A percentile compares a stretch with the other conserved stretches of the same genome.
phyloP scores from a whole-genome alignment of 345 rosid species.

The Pelargonium nanum region DNA sequence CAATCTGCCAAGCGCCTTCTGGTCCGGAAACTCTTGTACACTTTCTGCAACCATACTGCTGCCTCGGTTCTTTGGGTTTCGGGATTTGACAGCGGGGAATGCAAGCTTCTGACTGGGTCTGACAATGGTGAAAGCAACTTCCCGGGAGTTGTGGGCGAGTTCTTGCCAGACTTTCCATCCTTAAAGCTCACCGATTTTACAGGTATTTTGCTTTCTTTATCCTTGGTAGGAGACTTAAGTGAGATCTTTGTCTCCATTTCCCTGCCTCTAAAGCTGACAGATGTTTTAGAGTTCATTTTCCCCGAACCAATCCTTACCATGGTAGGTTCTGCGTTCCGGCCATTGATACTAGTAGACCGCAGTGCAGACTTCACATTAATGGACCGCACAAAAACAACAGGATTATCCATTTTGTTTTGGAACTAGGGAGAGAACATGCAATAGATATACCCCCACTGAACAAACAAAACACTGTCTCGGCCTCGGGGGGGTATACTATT shows the following conservation, averaged over 20 bases:
- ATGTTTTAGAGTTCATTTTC: conserved; percentile 61
- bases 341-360: conserved; percentile 62
- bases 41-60: conserved; percentile 79
- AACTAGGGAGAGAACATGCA: too few species aligned
- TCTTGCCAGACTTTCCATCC: conserved; percentile 6
- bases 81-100: too few species aligned
- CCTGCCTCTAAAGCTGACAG: conserved; percentile 60
- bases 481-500: neutral
- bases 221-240: conserved; percentile 13
- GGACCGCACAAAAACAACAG: too few species aligned
- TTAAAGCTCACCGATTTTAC: conserved; percentile 5
- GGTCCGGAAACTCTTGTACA: conserved; percentile 86
- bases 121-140: conserved; percentile 8
- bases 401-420: too few species aligned
- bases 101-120: neutral
- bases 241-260: conserved; percentile 49
- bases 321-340: conserved; percentile 38
- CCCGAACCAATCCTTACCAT: conserved; percentile 57
- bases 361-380: too few species aligned
- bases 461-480: too few species aligned
- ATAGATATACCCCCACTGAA: neutral
- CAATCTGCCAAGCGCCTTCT: conserved; percentile 94
- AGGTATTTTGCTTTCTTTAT: conserved; percentile 14
- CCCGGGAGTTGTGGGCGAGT: too few species aligned
- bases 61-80: conserved; percentile 68